Conservation (phyloP, 1,284 basidiomycete species). For the Ustilago tritici region DNA sequence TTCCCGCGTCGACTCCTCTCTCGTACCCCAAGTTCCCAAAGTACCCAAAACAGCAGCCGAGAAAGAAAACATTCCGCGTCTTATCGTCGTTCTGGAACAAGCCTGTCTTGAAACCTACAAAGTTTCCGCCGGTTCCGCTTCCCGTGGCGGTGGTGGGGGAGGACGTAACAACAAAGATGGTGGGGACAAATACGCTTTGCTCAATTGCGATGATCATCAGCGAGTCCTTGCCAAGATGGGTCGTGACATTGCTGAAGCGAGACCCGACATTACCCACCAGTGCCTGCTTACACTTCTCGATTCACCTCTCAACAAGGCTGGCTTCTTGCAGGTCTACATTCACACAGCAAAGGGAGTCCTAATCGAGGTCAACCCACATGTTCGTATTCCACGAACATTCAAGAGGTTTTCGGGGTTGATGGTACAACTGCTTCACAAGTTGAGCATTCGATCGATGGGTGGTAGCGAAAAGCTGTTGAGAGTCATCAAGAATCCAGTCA, state of each 20-base stretch:
- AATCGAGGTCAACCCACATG: constrained; percentile 98
- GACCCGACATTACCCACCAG: constrained; percentile 99
- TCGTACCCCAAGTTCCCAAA: constrained; percentile 66
- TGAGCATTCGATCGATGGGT: constrained; percentile 94
- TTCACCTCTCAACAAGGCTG: constrained; percentile 97
- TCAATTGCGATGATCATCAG: constrained; percentile 99
- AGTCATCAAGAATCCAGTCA: constrained; percentile 98
- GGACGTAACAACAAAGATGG: constrained; percentile 55
- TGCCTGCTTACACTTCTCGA: constrained; percentile 96
- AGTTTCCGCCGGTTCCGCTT: constrained; percentile 75
- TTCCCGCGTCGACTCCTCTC: constrained; percentile 58
- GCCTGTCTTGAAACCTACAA: constrained; percentile 97
- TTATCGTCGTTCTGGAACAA: constrained; percentile 91
- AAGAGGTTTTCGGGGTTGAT: constrained; percentile 98
- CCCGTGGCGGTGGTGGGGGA: constrained; percentile 61
- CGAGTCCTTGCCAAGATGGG: constrained; percentile 97
- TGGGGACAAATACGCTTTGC: constrained; percentile 88
- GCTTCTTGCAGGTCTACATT: constrained; percentile 95
- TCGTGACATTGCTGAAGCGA: constrained; percentile 95
- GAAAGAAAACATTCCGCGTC: constrained; percentile 60
- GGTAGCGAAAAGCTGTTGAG: constrained; percentile 96
- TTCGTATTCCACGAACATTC: constrained; percentile 96
- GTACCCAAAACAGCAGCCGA: constrained; percentile 65
- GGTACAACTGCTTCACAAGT: constrained; percentile 97
- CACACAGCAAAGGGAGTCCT: constrained; percentile 96